Percentiles rank a stretch among this genome's conserved stretches.
These are phyloP conservation scores for Colletotrichum chrysophilum DNA, from an alignment of 2,329 filamentous ascomycete species.

Conservation along the genomic window DNA sequence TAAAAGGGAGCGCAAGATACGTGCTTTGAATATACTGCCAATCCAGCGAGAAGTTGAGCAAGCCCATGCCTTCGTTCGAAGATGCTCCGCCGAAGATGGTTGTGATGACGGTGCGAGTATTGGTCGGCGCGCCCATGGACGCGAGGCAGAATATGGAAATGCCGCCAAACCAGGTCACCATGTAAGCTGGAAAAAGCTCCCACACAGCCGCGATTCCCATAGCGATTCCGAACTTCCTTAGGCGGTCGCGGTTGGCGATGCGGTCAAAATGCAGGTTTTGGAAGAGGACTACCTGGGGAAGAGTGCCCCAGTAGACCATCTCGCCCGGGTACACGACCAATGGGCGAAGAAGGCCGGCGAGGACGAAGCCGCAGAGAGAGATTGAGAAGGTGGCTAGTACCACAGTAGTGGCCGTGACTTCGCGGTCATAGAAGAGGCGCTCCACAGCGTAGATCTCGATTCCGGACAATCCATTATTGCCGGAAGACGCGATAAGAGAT, in stretches of 20 bases:
- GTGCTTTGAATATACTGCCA: constrained; percentile 47
- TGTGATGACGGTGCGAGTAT: constrained; percentile 26
- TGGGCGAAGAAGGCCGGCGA: constrained; percentile 31
- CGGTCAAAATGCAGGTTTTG: constrained; percentile 37
- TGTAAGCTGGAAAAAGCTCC: constrained; percentile 52
- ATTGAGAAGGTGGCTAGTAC: constrained; percentile 32
- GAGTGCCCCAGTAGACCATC: constrained; percentile 36
- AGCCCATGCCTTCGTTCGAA: constrained; percentile 41
- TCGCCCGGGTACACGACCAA: constrained; percentile 36
- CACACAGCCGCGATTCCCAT: constrained; percentile 43
- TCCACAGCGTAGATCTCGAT: constrained; percentile 27
- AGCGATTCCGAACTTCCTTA: constrained; percentile 32
- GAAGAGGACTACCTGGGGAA: constrained; percentile 36
- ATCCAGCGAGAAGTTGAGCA: constrained; percentile 45
- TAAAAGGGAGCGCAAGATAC: constrained; percentile 39
- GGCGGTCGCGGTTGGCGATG: constrained; percentile 27
- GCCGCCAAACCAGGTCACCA: constrained; percentile 45
- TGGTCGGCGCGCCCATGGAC: constrained; percentile 37
- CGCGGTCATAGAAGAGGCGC: constrained; percentile 23
- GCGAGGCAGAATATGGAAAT: constrained; percentile 51
- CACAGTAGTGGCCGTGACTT: constrained; percentile 28
- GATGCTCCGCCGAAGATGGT: constrained; percentile 45
- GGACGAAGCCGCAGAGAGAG: constrained; percentile 32
- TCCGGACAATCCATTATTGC: constrained; percentile 23
- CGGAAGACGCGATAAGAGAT: constrained; percentile 24